Percentiles rank a stretch among this genome's conserved stretches.
Conservation (phyloP, 768 basidiomycete species). For the Dacryopinax spathularia region DNA sequence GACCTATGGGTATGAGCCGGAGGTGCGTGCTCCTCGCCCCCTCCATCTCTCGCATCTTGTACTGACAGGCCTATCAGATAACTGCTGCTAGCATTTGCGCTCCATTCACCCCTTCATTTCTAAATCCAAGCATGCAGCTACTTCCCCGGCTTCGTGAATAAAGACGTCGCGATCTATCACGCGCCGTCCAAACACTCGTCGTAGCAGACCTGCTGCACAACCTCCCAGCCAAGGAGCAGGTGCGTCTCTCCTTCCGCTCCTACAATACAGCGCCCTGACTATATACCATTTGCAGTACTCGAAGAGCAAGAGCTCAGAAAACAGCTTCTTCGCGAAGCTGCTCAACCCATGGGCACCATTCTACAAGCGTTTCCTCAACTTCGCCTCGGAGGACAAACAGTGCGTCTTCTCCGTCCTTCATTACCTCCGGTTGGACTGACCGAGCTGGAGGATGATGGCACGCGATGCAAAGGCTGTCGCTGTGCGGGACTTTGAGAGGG, state of each 20-base stretch:
- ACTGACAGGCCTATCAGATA: conserved; percentile 24
- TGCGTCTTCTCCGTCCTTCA: background rate
- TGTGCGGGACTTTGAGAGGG: conserved; percentile 57
- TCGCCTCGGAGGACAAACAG: conserved; percentile 21
- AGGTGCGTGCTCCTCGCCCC: conserved; percentile 26
- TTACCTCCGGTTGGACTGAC: conserved; percentile 16
- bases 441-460: conserved; percentile 48
- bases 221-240: conserved; percentile 62
- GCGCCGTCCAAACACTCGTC: conserved; percentile 53
- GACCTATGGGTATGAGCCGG: conserved; percentile 65
- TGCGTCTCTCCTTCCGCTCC: too few relatives aligned
- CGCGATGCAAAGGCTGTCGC: conserved; percentile 50
- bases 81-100: conserved; percentile 32
- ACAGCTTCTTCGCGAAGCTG: background rate
- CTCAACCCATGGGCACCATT: background rate
- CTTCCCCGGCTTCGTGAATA: conserved; percentile 54
- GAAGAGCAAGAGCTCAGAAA: background rate
- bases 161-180: conserved; percentile 77
- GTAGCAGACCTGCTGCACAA: conserved; percentile 77
- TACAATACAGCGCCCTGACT: background rate
- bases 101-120: background rate
- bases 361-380: background rate
- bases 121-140: conserved; percentile 34
- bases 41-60: background rate
- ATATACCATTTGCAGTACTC: background rate